Evolutionary conservation across 306 rosid genomes (phyloP).

Genomic region (Malus fusca): DNA sequence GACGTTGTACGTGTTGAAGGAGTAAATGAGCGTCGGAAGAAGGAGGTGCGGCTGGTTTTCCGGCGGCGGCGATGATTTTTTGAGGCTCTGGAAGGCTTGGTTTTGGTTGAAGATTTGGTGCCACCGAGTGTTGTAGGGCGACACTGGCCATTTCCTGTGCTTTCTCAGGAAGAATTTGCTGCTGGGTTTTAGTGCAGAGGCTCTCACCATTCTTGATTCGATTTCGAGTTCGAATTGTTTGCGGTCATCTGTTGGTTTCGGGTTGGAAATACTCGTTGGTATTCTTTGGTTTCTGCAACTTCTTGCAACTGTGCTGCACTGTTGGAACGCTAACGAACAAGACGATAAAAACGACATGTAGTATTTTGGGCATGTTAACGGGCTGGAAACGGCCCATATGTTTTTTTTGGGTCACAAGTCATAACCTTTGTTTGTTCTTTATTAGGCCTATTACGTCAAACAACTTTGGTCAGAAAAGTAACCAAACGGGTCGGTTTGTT

Average conservation of each 20-base stretch:
- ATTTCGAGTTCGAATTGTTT: not conserved
- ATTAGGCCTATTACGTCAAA: too few relatives aligned
- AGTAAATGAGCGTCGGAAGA: slow-evolving; percentile 49
- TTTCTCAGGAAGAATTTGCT: slow-evolving; percentile 60
- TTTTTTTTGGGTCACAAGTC: too few relatives aligned
- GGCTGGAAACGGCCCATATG: not conserved
- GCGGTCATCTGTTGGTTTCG: not conserved
- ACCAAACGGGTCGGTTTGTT: too few relatives aligned
- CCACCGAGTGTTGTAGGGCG: slow-evolving; percentile 64
- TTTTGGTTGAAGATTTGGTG: slow-evolving; percentile 51
- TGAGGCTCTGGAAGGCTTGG: slow-evolving; percentile 50
- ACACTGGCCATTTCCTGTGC: slow-evolving; percentile 64
- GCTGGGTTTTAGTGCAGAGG: slow-evolving; percentile 36
- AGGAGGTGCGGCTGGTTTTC: slow-evolving; percentile 39
- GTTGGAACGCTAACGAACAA: not conserved
- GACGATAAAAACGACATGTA: not conserved
- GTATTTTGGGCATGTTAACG: not conserved
- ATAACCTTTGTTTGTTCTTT: too few relatives aligned
- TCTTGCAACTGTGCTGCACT: not conserved
- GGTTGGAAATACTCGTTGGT: not conserved
- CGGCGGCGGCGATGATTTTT: slow-evolving; percentile 22
- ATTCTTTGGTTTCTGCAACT: not conserved
- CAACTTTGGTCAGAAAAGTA: too few relatives aligned
- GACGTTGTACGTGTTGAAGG: slow-evolving; percentile 45
- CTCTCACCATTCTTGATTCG: slow-evolving; percentile 36